Evolutionary conservation across 1,139 yeast genomes (phyloP).

Genomic region (Hansenula lynferdii): DNA sequence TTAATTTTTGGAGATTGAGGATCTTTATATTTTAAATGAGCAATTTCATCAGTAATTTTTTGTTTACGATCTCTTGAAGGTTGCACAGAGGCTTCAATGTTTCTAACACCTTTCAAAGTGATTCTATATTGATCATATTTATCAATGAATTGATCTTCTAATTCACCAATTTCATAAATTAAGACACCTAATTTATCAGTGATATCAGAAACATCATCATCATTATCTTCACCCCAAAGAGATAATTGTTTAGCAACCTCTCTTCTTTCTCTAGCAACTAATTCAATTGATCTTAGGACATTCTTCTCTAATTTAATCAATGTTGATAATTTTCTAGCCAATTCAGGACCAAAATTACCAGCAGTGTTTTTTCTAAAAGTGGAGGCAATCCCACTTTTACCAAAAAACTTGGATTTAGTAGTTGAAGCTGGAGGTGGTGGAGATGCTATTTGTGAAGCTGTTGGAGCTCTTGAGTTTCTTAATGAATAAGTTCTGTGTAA

Average conservation of each 20-base stretch:
- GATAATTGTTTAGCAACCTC: constrained; percentile 82
- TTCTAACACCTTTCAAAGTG: constrained; percentile 74
- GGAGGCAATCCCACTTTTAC: constrained; percentile 63
- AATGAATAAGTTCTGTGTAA: constrained; percentile 83
- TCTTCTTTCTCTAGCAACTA: constrained; percentile 73
- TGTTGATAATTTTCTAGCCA: constrained; percentile 70
- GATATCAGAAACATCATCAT: constrained; percentile 79
- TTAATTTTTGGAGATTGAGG: constrained; percentile 80
- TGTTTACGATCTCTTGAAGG: constrained; percentile 86
- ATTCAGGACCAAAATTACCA: constrained; percentile 73
- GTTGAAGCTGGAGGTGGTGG: constrained; percentile 81
- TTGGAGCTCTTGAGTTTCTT: constrained; percentile 76
- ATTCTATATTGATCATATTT: constrained; percentile 84
- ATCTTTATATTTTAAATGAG: constrained; percentile 76
- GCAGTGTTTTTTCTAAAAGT: constrained; percentile 68
- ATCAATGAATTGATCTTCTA: constrained; percentile 84
- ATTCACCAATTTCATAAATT: constrained; percentile 77
- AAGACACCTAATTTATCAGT: constrained; percentile 85
- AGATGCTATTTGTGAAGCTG: constrained; percentile 74
- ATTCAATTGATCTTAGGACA: constrained; percentile 73
- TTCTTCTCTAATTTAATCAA: constrained; percentile 80
- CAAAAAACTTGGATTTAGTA: constrained; percentile 66
- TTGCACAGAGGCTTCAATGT: constrained; percentile 83
- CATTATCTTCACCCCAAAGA: constrained; percentile 81
- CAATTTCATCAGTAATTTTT: constrained; percentile 80